Evolutionary conservation across 2,329 filamentous ascomycete species (phyloP), one percentile per base, ranked within the genome.

Genomic region (Fusarium poae): DNA sequence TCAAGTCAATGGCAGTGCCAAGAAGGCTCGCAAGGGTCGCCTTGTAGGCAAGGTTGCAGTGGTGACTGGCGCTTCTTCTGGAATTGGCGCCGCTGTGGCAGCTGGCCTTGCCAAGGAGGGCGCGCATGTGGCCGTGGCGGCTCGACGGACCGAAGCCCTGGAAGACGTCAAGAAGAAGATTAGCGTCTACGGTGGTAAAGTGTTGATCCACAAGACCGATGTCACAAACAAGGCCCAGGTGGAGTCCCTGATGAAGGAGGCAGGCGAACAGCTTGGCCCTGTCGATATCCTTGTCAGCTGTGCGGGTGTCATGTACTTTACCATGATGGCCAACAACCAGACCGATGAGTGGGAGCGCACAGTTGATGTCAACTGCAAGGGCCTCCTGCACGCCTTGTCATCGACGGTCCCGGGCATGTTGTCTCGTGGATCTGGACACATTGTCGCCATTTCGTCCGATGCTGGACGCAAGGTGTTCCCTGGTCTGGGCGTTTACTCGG

Each of bases 231-330:
- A 83, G 64, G 77, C 79, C 6, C 85, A 94, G 72, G 91, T 94
- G 7, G 87, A 91, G 71, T 84, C 85, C 0, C 87, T 95, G 5
- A 82, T 94, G 64, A 78, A 80, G 5, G 82, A 85, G 0, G 83
- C 91, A 2, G 82, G 82, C 27, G 83, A 86, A 45, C 82, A 89
- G 70, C 88, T 94, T 1, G 92, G 92, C 0, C 87, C 89, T 0
- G 83, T 94, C 44, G 92, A 95, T 76, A 92, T 94, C 52, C 85
- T 95, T n/a, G 88, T 95, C 50, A 89, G 89, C 40, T 93, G 91
- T 74, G 92, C 92, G 0, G 92, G 92, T 35, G 92, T 95, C 76
- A 95, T 95, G 92, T 95, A 95, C 81, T 95, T 89, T 80, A 94
- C 92, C 56, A 89, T 94, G 89, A 94, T 95, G 92, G 88, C 89